These are phyloP conservation scores for Malbranchea cinnamomea DNA, from an alignment of 2,329 filamentous ascomycete species.

Conservation along the genomic window DNA sequence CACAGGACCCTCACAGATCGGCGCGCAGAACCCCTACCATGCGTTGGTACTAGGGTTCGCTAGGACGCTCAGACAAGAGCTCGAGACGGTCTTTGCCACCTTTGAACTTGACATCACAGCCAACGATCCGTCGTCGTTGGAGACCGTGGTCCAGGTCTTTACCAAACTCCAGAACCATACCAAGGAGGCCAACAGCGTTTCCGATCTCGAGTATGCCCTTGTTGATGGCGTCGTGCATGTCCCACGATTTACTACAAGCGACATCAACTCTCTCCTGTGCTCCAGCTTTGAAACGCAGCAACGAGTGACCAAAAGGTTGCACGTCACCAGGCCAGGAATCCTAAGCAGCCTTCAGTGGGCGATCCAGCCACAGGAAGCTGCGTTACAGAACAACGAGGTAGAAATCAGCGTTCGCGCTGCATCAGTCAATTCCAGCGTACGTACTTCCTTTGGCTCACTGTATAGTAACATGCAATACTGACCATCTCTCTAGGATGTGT, in stretches of 20 bases:
- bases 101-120: slow-evolving; percentile 4
- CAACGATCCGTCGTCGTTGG: neutral
- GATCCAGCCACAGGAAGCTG: no score
- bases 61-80: slow-evolving; percentile 5
- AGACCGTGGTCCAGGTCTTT: neutral
- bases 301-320: no score
- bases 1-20: slow-evolving; percentile 1
- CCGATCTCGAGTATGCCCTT: slow-evolving; percentile 4
- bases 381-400: slow-evolving; percentile 11
- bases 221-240: slow-evolving; percentile 1
- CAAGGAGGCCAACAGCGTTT: neutral
- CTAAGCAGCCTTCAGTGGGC: slow-evolving; percentile 2
- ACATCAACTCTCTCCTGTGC: neutral
- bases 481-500: no score
- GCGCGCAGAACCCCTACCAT: slow-evolving; percentile 4
- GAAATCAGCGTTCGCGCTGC: slow-evolving; percentile 19
- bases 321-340: neutral
- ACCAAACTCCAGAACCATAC: neutral
- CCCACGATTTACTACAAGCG: neutral
- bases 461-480: no score
- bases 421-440: slow-evolving; percentile 16
- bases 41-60: slow-evolving; percentile 4
- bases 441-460: neutral
- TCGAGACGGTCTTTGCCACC: slow-evolving; percentile 5
- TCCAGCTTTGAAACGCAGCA: neutral